Percentiles rank a stretch among this genome's conserved stretches.
These are phyloP conservation scores for Auricularia heimuer DNA, from an alignment of 768 basidiomycete genomes.

Conservation along the genomic window DNA sequence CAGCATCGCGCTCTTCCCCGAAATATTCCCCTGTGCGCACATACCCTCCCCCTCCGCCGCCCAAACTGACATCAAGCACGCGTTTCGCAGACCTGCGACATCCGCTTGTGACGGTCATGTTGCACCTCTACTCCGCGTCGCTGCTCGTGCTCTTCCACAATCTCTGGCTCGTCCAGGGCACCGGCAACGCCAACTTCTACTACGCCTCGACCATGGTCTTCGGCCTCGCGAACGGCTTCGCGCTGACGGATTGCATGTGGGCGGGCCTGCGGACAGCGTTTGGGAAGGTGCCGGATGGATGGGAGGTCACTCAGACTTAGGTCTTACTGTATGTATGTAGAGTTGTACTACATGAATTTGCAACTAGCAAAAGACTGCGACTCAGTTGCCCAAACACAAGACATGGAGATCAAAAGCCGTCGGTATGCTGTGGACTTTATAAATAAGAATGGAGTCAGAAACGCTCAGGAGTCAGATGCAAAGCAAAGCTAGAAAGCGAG, in stretches of 20 bases:
- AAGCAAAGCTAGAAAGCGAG: too few relatives aligned
- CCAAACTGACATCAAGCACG: neutral
- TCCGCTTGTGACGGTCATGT: slow-evolving; percentile 71
- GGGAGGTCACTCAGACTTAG: slow-evolving; percentile 40
- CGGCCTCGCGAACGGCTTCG: slow-evolving; percentile 78
- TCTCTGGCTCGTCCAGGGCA: slow-evolving; percentile 83
- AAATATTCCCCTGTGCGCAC: slow-evolving; percentile 67
- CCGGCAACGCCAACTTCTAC: slow-evolving; percentile 97
- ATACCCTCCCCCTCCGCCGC: neutral
- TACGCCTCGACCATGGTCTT: slow-evolving; percentile 94
- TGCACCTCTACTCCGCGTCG: slow-evolving; percentile 75
- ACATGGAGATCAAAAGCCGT: too few relatives aligned
- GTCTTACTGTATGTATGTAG: neutral
- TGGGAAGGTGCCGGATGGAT: slow-evolving; percentile 42
- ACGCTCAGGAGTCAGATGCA: too few relatives aligned
- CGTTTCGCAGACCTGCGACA: slow-evolving; percentile 62
- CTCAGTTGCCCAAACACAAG: too few relatives aligned
- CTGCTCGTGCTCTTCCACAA: slow-evolving; percentile 87
- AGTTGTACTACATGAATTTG: too few relatives aligned
- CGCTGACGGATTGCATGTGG: slow-evolving; percentile 70
- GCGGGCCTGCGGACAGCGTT: slow-evolving; percentile 73
- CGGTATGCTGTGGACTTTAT: too few relatives aligned
- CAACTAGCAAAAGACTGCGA: too few relatives aligned
- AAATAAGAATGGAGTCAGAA: too few relatives aligned
- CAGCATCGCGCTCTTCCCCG: slow-evolving; percentile 74